Evolutionary conservation across 192 early-diverging fungal species (phyloP).

Genomic region (Pilaira anomala): DNA sequence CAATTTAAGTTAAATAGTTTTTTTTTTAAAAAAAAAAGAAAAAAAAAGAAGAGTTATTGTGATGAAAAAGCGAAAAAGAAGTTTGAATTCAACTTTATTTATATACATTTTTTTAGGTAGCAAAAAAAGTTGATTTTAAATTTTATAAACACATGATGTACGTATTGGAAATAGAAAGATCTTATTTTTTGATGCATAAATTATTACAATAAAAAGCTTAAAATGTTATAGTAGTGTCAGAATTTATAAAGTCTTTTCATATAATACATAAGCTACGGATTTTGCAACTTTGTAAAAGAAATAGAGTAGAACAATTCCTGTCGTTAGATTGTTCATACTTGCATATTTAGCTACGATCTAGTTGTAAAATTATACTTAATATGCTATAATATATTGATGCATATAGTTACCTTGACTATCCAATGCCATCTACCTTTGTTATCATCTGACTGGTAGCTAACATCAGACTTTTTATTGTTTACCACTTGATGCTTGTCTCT

Average conservation of each 20-base stretch:
- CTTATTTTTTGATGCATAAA: too few species aligned
- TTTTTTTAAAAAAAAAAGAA: too few species aligned
- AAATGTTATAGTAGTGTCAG: neutral
- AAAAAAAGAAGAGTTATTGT: too few species aligned
- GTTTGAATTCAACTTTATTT: too few species aligned
- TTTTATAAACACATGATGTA: too few species aligned
- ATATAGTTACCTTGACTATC: neutral
- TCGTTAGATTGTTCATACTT: conserved; percentile 30
- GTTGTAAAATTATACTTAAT: neutral
- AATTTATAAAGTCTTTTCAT: neutral
- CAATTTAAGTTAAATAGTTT: too few species aligned
- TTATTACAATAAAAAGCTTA: neutral
- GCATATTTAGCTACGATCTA: conserved; percentile 30
- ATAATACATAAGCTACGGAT: conserved; percentile 12
- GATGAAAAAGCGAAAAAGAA: too few species aligned
- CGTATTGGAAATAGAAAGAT: too few species aligned
- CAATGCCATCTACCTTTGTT: conserved; percentile 22
- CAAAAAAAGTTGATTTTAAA: too few species aligned
- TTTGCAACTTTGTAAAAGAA: conserved; percentile 22
- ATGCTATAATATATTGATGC: neutral
- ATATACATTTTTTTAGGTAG: too few species aligned
- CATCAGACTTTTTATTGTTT: conserved; percentile 1
- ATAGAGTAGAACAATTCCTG: conserved; percentile 19
- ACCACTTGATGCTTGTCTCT: conserved; percentile 2
- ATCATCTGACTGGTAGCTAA: conserved; percentile 1